These are phyloP conservation scores for Rhododendron mucronatum DNA, from an alignment of 148 eudicot species.

Conservation along the genomic window DNA sequence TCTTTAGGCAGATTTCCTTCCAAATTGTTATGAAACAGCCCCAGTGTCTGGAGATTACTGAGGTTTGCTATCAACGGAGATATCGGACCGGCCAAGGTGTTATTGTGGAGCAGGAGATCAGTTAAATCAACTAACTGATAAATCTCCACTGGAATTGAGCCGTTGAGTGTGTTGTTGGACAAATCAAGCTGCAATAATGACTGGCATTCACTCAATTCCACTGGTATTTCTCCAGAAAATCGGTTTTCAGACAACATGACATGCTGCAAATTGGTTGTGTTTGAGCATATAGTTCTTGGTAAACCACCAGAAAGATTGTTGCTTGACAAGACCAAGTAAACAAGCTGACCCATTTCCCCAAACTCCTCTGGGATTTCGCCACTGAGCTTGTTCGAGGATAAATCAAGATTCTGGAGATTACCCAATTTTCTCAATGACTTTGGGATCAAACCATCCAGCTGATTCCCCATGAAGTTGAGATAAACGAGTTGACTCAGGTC, in stretches of 20 bases:
- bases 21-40: conserved; percentile 57
- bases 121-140: conserved; percentile 54
- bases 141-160: conserved; percentile 60
- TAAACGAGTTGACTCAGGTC: conserved; percentile 58
- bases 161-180: conserved; percentile 79
- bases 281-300: conserved; percentile 61
- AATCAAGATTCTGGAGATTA: conserved; percentile 59
- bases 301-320: conserved; percentile 62
- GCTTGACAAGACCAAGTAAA: conserved; percentile 47
- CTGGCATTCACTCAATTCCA: conserved; percentile 45
- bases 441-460: conserved; percentile 63
- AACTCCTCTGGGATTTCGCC: conserved; percentile 75
- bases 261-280: conserved; percentile 50
- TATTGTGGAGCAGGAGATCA: conserved; percentile 74
- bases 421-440: conserved; percentile 40
- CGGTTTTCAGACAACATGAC: conserved; percentile 53
- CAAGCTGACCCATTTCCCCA: conserved; percentile 57
- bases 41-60: conserved; percentile 62
- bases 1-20: conserved; percentile 65
- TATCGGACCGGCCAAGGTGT: conserved; percentile 61
- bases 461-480: conserved; percentile 76
- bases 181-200: conserved; percentile 67
- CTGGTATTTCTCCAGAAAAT: conserved; percentile 67
- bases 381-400: conserved; percentile 60
- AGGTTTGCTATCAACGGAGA: conserved; percentile 59